These are phyloP conservation scores for Ustilago shanxiensis DNA, from an alignment of 1,284 basidiomycete species.

Conservation along the genomic window DNA sequence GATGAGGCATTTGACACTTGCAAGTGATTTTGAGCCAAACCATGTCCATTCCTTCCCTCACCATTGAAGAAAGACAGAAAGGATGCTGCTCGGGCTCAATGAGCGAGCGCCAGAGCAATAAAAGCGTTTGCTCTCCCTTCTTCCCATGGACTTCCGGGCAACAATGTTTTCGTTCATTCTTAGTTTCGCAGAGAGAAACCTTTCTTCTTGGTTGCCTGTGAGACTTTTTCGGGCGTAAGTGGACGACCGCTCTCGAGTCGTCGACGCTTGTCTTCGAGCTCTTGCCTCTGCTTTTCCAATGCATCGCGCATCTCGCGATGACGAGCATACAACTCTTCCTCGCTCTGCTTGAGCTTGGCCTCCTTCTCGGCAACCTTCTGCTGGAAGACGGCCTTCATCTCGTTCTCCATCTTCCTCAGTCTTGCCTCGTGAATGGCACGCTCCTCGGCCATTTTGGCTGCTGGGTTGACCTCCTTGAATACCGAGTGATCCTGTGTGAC, in stretches of 20 bases:
- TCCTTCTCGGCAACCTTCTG: constrained; percentile 70
- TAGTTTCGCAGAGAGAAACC: constrained; percentile 65
- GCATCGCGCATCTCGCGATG: constrained; percentile 69
- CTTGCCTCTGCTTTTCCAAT: constrained; percentile 92
- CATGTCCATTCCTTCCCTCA: neutral
- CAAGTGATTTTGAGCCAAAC: neutral
- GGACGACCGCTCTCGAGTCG: constrained; percentile 82
- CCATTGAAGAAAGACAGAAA: neutral
- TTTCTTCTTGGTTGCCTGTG: constrained; percentile 63
- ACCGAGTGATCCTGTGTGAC: constrained; percentile 68
- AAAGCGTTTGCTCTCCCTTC: neutral
- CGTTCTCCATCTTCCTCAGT: constrained; percentile 70
- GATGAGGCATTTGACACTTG: constrained; percentile 1
- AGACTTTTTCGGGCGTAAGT: constrained; percentile 86
- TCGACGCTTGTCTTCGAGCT: constrained; percentile 97
- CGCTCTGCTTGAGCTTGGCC: constrained; percentile 70
- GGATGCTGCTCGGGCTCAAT: neutral
- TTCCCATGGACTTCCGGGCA: neutral
- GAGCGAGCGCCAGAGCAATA: neutral
- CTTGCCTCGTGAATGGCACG: constrained; percentile 69
- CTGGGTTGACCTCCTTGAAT: constrained; percentile 67
- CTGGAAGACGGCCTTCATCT: constrained; percentile 70
- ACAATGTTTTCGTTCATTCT: neutral
- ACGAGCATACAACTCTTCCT: constrained; percentile 69
- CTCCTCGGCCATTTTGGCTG: constrained; percentile 68